These are phyloP conservation scores for Plasmodium vivax DNA, from an alignment of 169 alveolate species.

Conservation along the genomic window DNA sequence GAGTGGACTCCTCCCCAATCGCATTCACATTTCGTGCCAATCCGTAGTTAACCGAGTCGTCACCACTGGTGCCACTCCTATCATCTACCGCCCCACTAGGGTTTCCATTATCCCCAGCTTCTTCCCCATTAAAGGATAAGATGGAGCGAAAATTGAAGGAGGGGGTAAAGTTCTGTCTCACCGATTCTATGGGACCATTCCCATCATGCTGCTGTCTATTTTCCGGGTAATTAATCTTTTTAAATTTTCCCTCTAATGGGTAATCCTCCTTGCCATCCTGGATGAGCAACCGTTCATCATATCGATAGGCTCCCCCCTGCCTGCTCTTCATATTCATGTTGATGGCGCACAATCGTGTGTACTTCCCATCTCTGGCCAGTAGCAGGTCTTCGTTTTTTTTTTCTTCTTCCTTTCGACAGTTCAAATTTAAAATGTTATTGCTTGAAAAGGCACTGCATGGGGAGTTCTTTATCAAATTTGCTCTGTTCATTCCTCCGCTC, in stretches of 20 bases:
- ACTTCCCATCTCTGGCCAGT: neutral
- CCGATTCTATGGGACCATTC: neutral
- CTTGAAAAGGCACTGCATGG: neutral
- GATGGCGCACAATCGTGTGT: conserved; percentile 23
- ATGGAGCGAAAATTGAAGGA: conserved; percentile 3
- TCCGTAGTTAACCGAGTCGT: neutral
- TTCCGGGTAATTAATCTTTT: neutral
- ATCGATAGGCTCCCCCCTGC: neutral
- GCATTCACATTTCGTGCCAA: neutral
- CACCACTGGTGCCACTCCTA: neutral
- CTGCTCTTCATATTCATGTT: neutral
- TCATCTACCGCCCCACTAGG: neutral
- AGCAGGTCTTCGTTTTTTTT: neutral
- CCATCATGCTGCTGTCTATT: neutral
- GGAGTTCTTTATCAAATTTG: conserved; percentile 2
- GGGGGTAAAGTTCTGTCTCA: neutral
- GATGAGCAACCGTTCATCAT: neutral
- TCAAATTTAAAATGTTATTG: neutral
- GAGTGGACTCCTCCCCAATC: neutral
- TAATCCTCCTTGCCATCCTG: neutral
- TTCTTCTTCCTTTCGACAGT: conserved; percentile 9
- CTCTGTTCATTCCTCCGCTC: too few species aligned
- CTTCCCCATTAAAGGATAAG: conserved; percentile 5
- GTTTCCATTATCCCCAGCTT: neutral
- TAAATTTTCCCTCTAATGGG: neutral